These are phyloP conservation scores for Stentor roeselii DNA, from an alignment of 73 alveolate genomes.

Conservation along the genomic window DNA sequence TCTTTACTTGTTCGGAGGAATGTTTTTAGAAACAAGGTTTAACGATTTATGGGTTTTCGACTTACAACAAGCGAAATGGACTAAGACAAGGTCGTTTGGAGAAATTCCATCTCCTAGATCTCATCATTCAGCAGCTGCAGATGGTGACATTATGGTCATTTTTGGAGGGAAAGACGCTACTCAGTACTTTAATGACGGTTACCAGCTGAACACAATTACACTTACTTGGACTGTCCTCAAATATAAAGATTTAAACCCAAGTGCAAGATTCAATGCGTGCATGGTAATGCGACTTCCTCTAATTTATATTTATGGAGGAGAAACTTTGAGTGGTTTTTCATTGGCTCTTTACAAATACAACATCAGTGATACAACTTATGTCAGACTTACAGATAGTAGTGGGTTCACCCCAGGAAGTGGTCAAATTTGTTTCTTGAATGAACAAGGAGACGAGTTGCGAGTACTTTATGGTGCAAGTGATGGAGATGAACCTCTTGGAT, in stretches of 20 bases:
- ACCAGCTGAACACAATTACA: not conserved
- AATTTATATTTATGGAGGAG: not conserved
- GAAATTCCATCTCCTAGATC: constrained; percentile 2
- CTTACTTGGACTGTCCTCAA: not conserved
- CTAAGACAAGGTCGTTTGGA: not conserved
- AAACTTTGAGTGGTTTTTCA: not conserved
- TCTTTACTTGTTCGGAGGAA: not conserved
- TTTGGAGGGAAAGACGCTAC: not conserved
- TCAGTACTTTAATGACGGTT: not conserved
- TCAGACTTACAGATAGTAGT: not conserved
- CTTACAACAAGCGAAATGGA: not conserved
- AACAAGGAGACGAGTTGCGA: not conserved
- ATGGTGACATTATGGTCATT: not conserved
- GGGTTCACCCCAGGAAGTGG: not conserved
- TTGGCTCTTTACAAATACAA: not conserved
- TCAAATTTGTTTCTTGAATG: not conserved
- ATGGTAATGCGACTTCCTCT: not conserved
- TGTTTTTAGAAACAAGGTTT: not conserved
- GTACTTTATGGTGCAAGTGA: not conserved
- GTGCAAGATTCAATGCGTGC: not conserved
- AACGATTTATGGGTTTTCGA: not conserved
- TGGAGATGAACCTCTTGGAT: not conserved
- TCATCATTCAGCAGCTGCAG: not conserved
- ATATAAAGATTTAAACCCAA: not conserved
- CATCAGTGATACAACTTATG: too few species aligned